Base-by-base conservation (phyloP, 2,329 filamentous ascomycete species). In the Fusarium sp. region DNA sequence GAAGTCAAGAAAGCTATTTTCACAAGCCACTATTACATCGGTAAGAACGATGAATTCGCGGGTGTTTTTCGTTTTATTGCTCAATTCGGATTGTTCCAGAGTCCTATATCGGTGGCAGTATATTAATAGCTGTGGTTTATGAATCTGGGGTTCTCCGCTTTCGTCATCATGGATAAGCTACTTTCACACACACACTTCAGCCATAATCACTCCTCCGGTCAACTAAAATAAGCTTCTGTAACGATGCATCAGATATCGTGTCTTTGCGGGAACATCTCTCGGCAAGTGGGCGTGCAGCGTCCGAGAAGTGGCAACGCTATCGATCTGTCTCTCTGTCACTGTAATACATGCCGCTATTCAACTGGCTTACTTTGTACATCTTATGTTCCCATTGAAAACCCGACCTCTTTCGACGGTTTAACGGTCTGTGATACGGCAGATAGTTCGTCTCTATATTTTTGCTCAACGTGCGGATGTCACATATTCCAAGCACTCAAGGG, bases 401-500 rank as follows among this genome's bases (percentile, higher is more conserved):
- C 73, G 1, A 18, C 15, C 4, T 11, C 71, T 1, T 36, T 29
- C 4, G 14, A 52, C 0, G 60, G 56, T 3, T 63, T 79, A 20
- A 47, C 20, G 2, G 53, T 25, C 13, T 66, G 69, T 17, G 11
- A 29, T 13, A 20, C n/a, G 0, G 5, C 9, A 1, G 58, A 69
- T 17, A 41, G 36, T 4, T 65, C 66, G 3, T 73, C 64, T 3
- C 70, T 76, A 7, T 80, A 78, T 63, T 83, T 83, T 60, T 83
- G 81, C 57, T 53, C 59, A 0, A 79, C 51, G 2, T 83, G 81
- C 46, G 80, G 81, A 3, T 82, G 81, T 46, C 81, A 83, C 49
- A 37, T 82, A 18, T 80, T 81, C 51, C 75, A 75, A 11, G 52
- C 56, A 56, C 33, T 17, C 6, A 25, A 14, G 21, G 31, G 39